A percentile compares a stretch with the other conserved stretches of the same genome.
Conservation (phyloP, 2,329 filamentous ascomycete species). For the Juglanconis oblonga region DNA sequence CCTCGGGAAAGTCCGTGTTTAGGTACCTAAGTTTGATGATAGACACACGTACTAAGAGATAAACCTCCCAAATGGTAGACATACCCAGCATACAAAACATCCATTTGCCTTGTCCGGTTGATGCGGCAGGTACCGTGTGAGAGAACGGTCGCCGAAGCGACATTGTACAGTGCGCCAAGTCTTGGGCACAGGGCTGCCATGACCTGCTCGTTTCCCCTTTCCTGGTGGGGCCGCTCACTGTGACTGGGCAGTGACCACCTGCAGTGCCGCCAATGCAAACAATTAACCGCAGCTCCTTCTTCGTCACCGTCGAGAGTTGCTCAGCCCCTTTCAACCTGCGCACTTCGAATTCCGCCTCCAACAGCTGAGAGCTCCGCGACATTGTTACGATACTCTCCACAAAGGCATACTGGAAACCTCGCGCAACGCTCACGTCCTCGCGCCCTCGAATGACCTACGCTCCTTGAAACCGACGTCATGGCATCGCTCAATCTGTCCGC, state of each 20-base stretch:
- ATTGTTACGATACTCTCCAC: background rate
- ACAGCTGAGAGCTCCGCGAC: background rate
- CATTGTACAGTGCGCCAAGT: background rate
- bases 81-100: too few species aligned
- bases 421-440: constrained; percentile 6
- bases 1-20: too few species aligned
- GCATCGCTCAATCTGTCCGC: constrained; percentile 76
- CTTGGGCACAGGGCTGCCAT: background rate
- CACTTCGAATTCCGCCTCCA: constrained; percentile 7
- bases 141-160: background rate
- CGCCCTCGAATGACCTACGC: constrained; percentile 10
- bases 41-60: too few species aligned
- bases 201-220: constrained; percentile 15
- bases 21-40: too few species aligned
- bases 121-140: background rate
- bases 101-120: background rate
- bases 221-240: constrained; percentile 14
- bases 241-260: constrained; percentile 12
- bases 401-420: constrained; percentile 1
- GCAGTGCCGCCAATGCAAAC: constrained; percentile 6
- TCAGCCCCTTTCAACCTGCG: constrained; percentile 15
- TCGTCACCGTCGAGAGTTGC: constrained; percentile 14
- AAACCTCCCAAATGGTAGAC: too few species aligned
- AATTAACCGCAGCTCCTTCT: constrained; percentile 1
- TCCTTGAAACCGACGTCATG: constrained; percentile 48